Conservation (phyloP, 495 filamentous ascomycete species). For the Penicillium turbatum region DNA sequence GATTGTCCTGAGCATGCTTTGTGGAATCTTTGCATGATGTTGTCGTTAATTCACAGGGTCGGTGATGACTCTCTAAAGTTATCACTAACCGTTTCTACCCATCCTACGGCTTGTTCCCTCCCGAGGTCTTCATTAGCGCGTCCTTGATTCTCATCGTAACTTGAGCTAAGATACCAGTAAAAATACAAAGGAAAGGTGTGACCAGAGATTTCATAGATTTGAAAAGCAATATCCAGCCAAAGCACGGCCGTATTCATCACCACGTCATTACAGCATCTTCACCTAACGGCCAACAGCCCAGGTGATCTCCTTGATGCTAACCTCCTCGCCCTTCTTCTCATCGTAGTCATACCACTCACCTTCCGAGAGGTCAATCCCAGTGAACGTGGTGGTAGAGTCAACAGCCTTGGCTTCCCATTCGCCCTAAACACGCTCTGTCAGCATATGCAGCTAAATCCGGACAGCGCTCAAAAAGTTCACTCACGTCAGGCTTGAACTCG, state of each 20-base stretch:
- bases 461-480: slow-evolving; percentile 8
- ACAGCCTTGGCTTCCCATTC: slow-evolving; percentile 81
- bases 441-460: background rate
- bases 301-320: slow-evolving; percentile 85
- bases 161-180: slow-evolving; percentile 8
- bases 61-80: background rate
- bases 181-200: slow-evolving; percentile 9
- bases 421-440: slow-evolving; percentile 48
- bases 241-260: background rate
- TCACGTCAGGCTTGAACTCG: slow-evolving; percentile 82
- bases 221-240: background rate
- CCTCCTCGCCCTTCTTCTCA: slow-evolving; percentile 73
- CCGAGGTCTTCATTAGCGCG: background rate
- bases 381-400: slow-evolving; percentile 75
- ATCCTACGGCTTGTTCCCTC: background rate
- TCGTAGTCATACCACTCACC: slow-evolving; percentile 92
- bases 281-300: slow-evolving; percentile 66
- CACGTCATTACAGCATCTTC: background rate
- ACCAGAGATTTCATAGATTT: background rate
- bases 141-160: background rate
- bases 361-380: slow-evolving; percentile 73
- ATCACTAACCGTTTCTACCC: background rate
- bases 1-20: too few relatives aligned
- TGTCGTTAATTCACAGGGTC: too few relatives aligned
- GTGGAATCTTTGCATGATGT: too few relatives aligned